A percentile compares a stretch with the other conserved stretches of the same genome.
These are phyloP conservation scores for Tremella mesenterica DNA, from an alignment of 768 basidiomycete species.

Conservation along the genomic window DNA sequence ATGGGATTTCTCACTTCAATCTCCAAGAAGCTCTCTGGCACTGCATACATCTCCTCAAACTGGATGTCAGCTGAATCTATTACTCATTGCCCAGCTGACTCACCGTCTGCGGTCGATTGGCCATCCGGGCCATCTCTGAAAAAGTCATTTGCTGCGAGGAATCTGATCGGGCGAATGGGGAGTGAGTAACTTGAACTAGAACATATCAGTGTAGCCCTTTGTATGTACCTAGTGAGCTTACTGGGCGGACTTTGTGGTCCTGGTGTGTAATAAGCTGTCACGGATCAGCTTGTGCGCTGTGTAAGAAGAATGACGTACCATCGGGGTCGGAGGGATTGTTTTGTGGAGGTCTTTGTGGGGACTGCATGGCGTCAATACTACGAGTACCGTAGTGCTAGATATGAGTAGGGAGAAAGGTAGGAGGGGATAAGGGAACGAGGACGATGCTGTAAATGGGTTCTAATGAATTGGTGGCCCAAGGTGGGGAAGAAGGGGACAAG, in stretches of 20 bases:
- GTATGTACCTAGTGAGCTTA: constrained; percentile 6
- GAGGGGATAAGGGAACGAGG: too few relatives aligned
- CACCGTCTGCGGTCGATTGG: constrained; percentile 41
- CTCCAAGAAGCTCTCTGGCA: constrained; percentile 93
- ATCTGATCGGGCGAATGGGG: constrained; percentile 42
- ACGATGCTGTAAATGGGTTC: too few relatives aligned
- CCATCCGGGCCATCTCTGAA: constrained; percentile 38
- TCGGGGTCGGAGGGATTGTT: not conserved
- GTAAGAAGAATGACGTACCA: constrained; percentile 3
- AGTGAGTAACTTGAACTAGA: constrained; percentile 40
- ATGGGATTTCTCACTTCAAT: constrained; percentile 96
- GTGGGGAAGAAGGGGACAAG: too few relatives aligned
- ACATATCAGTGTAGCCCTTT: not conserved
- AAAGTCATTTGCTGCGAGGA: constrained; percentile 36
- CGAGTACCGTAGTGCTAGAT: too few relatives aligned
- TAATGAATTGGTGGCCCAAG: too few relatives aligned
- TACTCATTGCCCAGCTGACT: constrained; percentile 2
- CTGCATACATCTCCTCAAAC: constrained; percentile 94
- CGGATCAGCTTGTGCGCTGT: not conserved
- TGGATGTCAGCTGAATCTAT: constrained; percentile 2
- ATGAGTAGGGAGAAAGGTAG: too few relatives aligned
- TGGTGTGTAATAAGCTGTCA: constrained; percentile 14
- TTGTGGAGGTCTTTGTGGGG: too few relatives aligned
- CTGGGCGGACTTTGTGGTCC: constrained; percentile 33
- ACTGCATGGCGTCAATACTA: too few relatives aligned